Conservation (phyloP, 2,329 filamentous ascomycete genomes). For the Botryotinia calthae region DNA sequence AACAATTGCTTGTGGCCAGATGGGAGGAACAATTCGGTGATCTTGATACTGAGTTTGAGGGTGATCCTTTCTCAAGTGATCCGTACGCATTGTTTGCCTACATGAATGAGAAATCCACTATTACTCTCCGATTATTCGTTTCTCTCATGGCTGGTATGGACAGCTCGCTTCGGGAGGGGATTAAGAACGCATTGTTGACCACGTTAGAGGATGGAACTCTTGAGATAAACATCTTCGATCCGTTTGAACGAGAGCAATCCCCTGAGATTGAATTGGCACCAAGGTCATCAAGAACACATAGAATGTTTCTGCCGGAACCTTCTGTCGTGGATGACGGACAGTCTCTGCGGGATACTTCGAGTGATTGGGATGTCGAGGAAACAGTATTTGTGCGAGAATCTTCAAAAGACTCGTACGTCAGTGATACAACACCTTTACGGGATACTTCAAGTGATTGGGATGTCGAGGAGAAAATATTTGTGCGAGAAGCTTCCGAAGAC, state of each 20-base stretch:
- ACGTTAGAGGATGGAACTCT: background rate
- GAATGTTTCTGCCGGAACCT: too few species aligned
- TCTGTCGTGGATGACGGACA: background rate
- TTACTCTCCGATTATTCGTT: background rate
- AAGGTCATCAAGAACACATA: background rate
- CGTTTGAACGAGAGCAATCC: background rate
- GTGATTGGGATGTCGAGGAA: background rate
- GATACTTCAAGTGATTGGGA: background rate
- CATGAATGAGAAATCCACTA: background rate
- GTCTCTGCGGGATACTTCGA: background rate
- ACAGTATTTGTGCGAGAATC: background rate
- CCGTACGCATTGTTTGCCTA: background rate
- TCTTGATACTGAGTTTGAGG: background rate
- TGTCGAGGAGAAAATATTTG: background rate
- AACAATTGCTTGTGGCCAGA: background rate
- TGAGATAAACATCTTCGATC: background rate
- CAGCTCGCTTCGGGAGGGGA: background rate
- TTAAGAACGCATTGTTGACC: background rate
- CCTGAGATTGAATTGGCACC: background rate
- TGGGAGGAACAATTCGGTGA: background rate
- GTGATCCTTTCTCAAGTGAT: background rate
- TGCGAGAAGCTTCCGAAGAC: background rate
- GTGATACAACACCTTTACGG: background rate
- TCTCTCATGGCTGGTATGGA: background rate
- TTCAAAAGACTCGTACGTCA: background rate